Conservation (phyloP, 352 stramenopile species). For the Phytophthora capsici region DNA sequence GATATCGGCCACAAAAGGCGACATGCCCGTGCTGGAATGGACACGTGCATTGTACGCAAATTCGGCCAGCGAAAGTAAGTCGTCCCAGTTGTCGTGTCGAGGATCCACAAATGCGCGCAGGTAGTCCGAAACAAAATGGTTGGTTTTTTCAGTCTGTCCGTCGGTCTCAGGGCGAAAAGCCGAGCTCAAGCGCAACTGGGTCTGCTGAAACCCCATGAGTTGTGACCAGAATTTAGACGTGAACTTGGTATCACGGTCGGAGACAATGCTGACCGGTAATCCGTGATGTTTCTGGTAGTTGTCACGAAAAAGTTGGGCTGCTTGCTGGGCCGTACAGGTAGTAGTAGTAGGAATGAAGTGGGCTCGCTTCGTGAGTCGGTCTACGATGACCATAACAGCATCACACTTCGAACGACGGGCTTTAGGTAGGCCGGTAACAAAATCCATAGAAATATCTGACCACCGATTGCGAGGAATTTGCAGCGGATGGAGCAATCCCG, state of each 20-base stretch:
- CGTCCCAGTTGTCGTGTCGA: neutral
- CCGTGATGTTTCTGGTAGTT: constrained; percentile 1
- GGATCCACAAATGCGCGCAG: constrained; percentile 12
- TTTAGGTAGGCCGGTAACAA: constrained; percentile 14
- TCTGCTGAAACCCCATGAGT: constrained; percentile 19
- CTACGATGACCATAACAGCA: neutral
- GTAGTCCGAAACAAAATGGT: constrained; percentile 26
- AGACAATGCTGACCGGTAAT: neutral
- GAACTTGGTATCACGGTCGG: constrained; percentile 26
- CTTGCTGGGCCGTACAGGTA: neutral
- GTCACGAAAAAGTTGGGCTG: neutral
- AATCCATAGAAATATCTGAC: constrained; percentile 30
- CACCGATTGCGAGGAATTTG: constrained; percentile 16
- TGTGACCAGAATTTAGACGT: constrained; percentile 23
- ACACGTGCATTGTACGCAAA: constrained; percentile 24
- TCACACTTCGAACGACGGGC: neutral
- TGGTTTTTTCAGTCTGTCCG: constrained; percentile 27
- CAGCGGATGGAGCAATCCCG: constrained; percentile 19
- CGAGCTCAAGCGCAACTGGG: constrained; percentile 10
- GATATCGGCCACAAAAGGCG: constrained; percentile 11
- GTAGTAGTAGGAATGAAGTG: neutral
- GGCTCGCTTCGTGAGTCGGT: neutral
- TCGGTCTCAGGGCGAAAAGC: constrained; percentile 23
- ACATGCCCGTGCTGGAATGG: constrained; percentile 19
- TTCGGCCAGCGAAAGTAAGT: neutral